Conservation (phyloP, 495 filamentous ascomycete genomes). For the Trypethelium eluteriae region DNA sequence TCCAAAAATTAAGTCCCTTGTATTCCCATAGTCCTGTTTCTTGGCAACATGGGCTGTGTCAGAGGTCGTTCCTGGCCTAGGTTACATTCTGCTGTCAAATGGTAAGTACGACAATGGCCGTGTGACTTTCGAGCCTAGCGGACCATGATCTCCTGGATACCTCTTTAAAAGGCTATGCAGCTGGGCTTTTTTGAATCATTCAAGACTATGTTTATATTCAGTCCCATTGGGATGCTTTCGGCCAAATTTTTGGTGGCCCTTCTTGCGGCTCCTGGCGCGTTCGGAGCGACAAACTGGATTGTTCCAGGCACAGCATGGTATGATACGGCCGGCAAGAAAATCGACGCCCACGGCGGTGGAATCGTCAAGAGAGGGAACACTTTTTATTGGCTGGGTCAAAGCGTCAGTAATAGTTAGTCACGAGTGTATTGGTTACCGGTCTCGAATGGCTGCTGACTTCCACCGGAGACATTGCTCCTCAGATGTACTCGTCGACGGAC, state of each 20-base stretch:
- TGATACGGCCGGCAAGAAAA: constrained; percentile 36
- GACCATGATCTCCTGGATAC: too few relatives aligned
- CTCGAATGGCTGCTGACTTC: not conserved
- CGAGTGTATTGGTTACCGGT: not conserved
- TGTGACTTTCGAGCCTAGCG: too few relatives aligned
- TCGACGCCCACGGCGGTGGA: constrained; percentile 40
- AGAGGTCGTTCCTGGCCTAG: too few relatives aligned
- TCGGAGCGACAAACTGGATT: constrained; percentile 19
- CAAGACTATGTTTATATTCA: too few relatives aligned
- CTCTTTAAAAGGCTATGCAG: too few relatives aligned
- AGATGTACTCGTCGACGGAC: constrained; percentile 42
- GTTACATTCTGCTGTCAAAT: too few relatives aligned
- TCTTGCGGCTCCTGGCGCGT: not conserved
- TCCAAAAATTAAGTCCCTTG: too few relatives aligned
- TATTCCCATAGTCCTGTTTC: too few relatives aligned
- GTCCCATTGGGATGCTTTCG: too few relatives aligned
- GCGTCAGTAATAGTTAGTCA: constrained; percentile 35
- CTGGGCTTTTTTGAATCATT: too few relatives aligned
- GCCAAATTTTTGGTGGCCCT: not conserved
- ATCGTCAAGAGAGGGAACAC: constrained; percentile 30
- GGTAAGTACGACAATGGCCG: too few relatives aligned
- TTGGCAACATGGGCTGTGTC: too few relatives aligned
- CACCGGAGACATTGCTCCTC: constrained; percentile 34
- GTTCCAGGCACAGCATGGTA: constrained; percentile 37
- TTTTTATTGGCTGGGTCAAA: constrained; percentile 39